Conservation (phyloP, 108 stramenopile species). For the Cyclotella baltica region DNA sequence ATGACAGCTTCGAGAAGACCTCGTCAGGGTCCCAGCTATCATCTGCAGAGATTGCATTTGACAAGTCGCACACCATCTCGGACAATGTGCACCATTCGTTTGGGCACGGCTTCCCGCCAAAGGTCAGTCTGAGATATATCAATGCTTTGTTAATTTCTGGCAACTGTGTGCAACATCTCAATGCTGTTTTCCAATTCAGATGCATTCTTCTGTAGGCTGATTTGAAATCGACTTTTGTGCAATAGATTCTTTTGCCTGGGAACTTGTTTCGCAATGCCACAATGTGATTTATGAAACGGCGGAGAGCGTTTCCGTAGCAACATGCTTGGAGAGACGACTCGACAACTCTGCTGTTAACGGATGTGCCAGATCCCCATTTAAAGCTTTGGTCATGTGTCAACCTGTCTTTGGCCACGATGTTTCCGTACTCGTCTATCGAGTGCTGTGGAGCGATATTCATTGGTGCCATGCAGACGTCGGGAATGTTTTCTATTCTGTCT, state of each 20-base stretch:
- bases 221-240: conserved; percentile 4
- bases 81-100: conserved; percentile 20
- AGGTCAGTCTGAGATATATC: conserved; percentile 23
- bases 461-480: conserved; percentile 15
- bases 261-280: conserved; percentile 1
- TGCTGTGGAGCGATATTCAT: conserved; percentile 19
- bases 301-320: conserved; percentile 10
- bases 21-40: conserved; percentile 27
- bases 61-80: conserved; percentile 29
- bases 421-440: conserved; percentile 21
- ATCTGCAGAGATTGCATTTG: conserved; percentile 7
- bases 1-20: background rate
- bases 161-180: conserved; percentile 19
- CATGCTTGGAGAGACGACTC: conserved; percentile 5
- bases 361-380: conserved; percentile 12
- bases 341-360: conserved; percentile 10
- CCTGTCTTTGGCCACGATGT: conserved; percentile 16
- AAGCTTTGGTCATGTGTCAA: conserved; percentile 37
- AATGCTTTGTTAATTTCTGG: background rate
- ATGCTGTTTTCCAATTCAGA: background rate
- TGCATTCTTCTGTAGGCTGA: conserved; percentile 3
- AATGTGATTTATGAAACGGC: background rate
- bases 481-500: conserved; percentile 2
- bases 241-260: conserved; percentile 8
- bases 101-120: conserved; percentile 34